Percentiles rank a stretch among this genome's conserved stretches.
Evolutionary conservation across 179 eudicot species (phyloP).

Genomic region (Sideroxylon spinosum): DNA sequence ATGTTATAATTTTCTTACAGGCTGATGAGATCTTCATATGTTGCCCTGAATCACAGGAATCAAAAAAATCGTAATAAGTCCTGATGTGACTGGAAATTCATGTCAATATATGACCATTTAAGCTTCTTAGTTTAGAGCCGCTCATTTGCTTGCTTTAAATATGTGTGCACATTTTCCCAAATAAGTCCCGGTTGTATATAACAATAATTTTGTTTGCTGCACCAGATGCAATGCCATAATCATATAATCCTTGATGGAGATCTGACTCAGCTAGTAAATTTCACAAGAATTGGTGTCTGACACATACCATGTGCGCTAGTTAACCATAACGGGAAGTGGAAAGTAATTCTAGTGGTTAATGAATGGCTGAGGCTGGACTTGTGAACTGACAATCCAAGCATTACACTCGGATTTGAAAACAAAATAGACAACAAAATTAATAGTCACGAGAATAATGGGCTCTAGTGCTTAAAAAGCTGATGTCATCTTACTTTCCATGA

Average conservation of each 20-base stretch:
- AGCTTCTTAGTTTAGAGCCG: neutral
- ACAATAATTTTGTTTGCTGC: neutral
- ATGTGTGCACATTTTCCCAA: neutral
- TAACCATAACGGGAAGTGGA: too few species aligned
- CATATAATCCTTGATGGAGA: neutral
- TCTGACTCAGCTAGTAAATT: neutral
- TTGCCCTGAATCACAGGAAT: neutral
- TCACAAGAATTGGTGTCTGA: neutral
- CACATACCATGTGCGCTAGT: neutral
- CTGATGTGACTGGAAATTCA: neutral
- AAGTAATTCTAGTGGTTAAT: too few species aligned
- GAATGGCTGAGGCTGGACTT: neutral
- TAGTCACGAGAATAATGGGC: neutral
- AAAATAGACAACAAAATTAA: neutral
- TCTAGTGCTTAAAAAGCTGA: slow-evolving; percentile 4
- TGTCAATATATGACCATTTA: neutral
- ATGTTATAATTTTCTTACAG: neutral
- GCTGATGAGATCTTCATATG: neutral
- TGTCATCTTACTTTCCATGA: neutral
- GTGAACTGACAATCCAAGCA: neutral
- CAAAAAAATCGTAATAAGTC: neutral
- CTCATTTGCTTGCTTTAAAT: neutral
- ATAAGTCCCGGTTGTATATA: neutral
- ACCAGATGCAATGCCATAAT: neutral
- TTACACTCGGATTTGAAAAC: neutral